These are phyloP conservation scores for Trichosporon faecale DNA, from an alignment of 1,284 basidiomycete genomes.

Conservation along the genomic window DNA sequence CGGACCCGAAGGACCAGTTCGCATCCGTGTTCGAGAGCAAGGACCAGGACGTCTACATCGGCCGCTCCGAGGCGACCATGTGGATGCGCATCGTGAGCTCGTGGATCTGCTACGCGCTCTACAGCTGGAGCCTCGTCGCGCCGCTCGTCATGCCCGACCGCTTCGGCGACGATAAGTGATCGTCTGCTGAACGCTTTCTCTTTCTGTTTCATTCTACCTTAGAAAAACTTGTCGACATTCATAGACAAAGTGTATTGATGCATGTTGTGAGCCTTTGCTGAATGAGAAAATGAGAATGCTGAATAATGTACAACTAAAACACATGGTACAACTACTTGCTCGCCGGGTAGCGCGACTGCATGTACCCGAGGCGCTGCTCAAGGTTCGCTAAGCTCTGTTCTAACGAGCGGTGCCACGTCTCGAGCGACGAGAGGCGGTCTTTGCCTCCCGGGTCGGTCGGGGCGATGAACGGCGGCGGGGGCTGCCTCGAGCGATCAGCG, in stretches of 20 bases:
- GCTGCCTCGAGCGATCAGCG: neutral
- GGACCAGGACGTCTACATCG: slow-evolving; percentile 79
- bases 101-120: slow-evolving; percentile 88
- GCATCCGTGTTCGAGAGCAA: slow-evolving; percentile 26
- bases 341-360: neutral
- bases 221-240: slow-evolving; percentile 3
- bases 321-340: neutral
- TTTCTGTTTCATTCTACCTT: neutral
- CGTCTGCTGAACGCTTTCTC: neutral
- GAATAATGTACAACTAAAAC: slow-evolving; percentile 5
- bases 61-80: slow-evolving; percentile 93
- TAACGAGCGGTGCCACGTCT: slow-evolving; percentile 23
- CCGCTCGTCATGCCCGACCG: slow-evolving; percentile 79
- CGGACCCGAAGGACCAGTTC: slow-evolving; percentile 25
- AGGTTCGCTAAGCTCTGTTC: slow-evolving; percentile 9
- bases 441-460: neutral
- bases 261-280: slow-evolving; percentile 9
- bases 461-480: neutral
- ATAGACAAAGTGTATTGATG: slow-evolving; percentile 21
- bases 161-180: slow-evolving; percentile 44
- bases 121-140: slow-evolving; percentile 84
- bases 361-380: slow-evolving; percentile 3
- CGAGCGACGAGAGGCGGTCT: slow-evolving; percentile 9
- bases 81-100: slow-evolving; percentile 97
- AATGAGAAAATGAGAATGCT: too few species aligned